These are phyloP conservation scores for Vitis cinerea DNA, from an alignment of 164 flowering plant species.

Conservation along the genomic window DNA sequence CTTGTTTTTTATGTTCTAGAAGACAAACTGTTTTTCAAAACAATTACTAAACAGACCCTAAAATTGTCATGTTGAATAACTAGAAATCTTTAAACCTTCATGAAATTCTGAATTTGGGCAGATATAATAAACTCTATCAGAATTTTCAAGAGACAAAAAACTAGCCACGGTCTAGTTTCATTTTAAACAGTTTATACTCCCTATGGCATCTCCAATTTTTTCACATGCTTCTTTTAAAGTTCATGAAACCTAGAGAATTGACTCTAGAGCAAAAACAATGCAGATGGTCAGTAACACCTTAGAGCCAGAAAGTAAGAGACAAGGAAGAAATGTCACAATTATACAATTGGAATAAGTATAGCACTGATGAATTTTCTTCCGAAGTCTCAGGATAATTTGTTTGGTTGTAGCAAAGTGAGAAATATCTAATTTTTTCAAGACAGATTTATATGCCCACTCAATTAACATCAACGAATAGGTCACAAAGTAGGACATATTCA, in stretches of 20 bases:
- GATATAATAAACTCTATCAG: not conserved
- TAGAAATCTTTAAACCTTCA: not conserved
- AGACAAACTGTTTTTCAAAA: not conserved
- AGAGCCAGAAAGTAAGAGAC: no score
- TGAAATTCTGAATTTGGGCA: not conserved
- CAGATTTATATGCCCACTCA: not conserved
- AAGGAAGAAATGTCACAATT: not conserved
- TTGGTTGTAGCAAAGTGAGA: not conserved
- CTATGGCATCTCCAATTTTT: not conserved
- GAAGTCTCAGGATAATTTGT: not conserved
- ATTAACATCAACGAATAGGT: not conserved
- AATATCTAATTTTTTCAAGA: not conserved
- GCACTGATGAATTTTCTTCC: not conserved
- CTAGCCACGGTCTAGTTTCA: not conserved
- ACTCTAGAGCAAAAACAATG: not conserved
- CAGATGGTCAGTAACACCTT: no score
- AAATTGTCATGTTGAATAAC: not conserved
- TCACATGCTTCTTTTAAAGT: not conserved
- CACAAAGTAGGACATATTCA: no score
- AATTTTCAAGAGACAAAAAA: not conserved
- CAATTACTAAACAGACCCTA: not conserved
- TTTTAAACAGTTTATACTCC: no score
- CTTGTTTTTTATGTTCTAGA: no score
- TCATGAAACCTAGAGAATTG: not conserved
- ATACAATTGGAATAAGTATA: not conserved